Conservation (phyloP, 371 early-diverging fungal genomes). For the Mycotypha africana region DNA sequence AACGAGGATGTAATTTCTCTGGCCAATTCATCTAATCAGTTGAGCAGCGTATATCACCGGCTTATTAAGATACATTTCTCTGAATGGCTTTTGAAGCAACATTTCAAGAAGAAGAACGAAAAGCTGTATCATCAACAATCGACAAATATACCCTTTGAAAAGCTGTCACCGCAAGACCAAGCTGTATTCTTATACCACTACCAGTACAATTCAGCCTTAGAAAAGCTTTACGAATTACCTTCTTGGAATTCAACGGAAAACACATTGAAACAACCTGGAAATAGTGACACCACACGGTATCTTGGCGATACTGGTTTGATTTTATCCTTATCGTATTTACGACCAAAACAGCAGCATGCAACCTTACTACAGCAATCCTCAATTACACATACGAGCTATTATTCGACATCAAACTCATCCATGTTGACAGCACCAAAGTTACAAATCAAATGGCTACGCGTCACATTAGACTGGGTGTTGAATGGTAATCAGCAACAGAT, state of each 20-base stretch:
- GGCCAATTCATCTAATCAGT: background rate
- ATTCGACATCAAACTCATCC: slow-evolving; percentile 3
- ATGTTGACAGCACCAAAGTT: slow-evolving; percentile 18
- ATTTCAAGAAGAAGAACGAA: background rate
- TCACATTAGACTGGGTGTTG: slow-evolving; percentile 35
- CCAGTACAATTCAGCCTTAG: slow-evolving; percentile 34
- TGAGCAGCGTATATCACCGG: slow-evolving; percentile 22
- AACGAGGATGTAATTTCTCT: slow-evolving; percentile 1
- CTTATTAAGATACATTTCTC: slow-evolving; percentile 31
- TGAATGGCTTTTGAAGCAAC: slow-evolving; percentile 14
- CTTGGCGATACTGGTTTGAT: slow-evolving; percentile 42
- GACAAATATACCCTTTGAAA: slow-evolving; percentile 1
- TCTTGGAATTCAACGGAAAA: slow-evolving; percentile 5
- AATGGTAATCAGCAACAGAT: slow-evolving; percentile 29
- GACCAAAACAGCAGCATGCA: background rate
- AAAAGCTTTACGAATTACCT: slow-evolving; percentile 32
- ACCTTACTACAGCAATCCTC: background rate
- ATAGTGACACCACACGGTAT: slow-evolving; percentile 15
- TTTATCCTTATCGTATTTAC: slow-evolving; percentile 22
- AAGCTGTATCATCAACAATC: too few relatives aligned
- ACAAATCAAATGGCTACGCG: slow-evolving; percentile 29
- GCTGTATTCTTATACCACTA: slow-evolving; percentile 31
- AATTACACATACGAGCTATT: slow-evolving; percentile 8
- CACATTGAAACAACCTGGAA: background rate
- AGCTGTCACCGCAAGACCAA: slow-evolving; percentile 22